Conservation (phyloP, 148 eudicot genomes). For the Polygonum aviculare region DNA sequence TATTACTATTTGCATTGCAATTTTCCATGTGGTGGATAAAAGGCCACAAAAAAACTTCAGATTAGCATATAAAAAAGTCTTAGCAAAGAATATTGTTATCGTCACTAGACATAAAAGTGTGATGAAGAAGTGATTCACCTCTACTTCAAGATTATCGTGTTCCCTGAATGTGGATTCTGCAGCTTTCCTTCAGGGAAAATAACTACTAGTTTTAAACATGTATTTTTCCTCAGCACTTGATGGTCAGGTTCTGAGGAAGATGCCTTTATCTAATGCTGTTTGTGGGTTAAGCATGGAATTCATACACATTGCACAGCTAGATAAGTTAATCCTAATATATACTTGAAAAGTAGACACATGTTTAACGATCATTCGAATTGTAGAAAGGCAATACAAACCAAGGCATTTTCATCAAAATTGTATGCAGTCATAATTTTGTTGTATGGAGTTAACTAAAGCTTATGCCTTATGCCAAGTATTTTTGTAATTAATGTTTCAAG, state of each 20-base stretch:
- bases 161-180: background rate
- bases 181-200: background rate
- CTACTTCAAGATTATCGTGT: background rate
- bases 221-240: background rate
- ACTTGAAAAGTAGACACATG: background rate
- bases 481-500: background rate
- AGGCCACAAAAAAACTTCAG: background rate
- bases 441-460: background rate
- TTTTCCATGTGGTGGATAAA: background rate
- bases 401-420: background rate
- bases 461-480: background rate
- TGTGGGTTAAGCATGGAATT: background rate
- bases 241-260: no score
- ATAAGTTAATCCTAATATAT: background rate
- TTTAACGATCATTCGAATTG: background rate
- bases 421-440: background rate
- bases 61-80: background rate
- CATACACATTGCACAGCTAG: background rate
- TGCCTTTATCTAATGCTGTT: background rate
- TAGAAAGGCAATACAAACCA: background rate
- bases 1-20: background rate
- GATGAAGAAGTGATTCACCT: background rate
- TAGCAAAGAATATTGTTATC: background rate
- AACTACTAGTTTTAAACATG: background rate
- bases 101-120: background rate